A percentile compares a stretch with the other conserved stretches of the same genome.
These are phyloP conservation scores for Delonix regia DNA, from an alignment of 306 rosid species.

Conservation along the genomic window DNA sequence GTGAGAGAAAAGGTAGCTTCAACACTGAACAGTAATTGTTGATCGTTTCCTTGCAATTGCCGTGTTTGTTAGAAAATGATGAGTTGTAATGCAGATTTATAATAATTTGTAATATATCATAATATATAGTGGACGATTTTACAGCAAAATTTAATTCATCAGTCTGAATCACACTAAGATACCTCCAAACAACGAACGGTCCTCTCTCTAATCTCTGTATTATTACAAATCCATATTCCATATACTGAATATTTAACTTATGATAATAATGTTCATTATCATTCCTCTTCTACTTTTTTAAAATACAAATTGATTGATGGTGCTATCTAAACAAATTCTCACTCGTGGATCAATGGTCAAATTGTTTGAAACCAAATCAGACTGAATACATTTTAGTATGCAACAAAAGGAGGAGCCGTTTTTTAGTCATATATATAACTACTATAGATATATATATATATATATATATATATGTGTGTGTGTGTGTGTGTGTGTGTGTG, in stretches of 20 bases:
- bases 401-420: neutral
- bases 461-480: too few species aligned
- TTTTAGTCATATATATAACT: too few species aligned
- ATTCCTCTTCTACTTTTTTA: neutral
- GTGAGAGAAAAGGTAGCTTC: neutral
- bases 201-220: neutral
- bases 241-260: neutral
- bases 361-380: constrained; percentile 20
- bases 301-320: constrained; percentile 17
- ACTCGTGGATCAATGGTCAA: constrained; percentile 34
- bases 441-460: too few species aligned
- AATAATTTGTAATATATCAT: too few species aligned
- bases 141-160: constrained; percentile 19
- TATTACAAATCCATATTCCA: neutral
- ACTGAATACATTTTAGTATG: constrained; percentile 9
- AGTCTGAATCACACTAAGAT: constrained; percentile 33
- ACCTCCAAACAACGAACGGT: constrained; percentile 28
- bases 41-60: constrained; percentile 27
- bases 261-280: constrained; percentile 4
- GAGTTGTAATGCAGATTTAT: too few species aligned
- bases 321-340: constrained; percentile 27
- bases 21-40: constrained; percentile 22
- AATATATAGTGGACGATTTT: neutral
- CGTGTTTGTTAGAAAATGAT: constrained; percentile 31
- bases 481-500: too few species aligned